These are phyloP conservation scores for Fraxinus angustifolia DNA, from an alignment of 305 asterid genomes.

Conservation along the genomic window DNA sequence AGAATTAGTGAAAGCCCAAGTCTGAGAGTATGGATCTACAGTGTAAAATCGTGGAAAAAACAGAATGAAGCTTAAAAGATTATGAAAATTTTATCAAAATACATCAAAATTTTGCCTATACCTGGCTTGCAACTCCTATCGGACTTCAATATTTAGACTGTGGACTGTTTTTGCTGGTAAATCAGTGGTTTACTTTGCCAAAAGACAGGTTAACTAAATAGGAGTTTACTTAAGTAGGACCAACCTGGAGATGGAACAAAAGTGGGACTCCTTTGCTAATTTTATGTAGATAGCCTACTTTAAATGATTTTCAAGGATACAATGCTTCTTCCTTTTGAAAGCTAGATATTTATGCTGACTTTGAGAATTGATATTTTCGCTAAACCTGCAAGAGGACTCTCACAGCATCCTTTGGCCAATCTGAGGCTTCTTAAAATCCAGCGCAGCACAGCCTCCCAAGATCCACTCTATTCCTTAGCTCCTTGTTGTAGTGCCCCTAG, in stretches of 20 bases:
- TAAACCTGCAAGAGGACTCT: not conserved
- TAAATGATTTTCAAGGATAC: not conserved
- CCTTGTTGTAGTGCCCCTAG: not conserved
- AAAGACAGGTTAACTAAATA: not conserved
- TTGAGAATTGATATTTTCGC: not conserved
- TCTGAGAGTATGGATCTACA: not conserved
- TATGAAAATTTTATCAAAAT: not conserved
- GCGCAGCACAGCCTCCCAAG: not conserved
- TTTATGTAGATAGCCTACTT: not conserved
- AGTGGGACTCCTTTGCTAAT: not conserved
- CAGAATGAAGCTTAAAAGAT: not conserved
- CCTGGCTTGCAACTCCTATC: not conserved
- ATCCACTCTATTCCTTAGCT: not conserved
- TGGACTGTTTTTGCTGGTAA: not conserved
- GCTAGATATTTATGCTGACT: not conserved
- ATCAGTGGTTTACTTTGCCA: not conserved
- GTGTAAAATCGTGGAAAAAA: not conserved
- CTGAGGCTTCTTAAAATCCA: not conserved
- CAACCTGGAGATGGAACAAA: not conserved
- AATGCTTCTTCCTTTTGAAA: not conserved
- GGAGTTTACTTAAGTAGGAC: not conserved
- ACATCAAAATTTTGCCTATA: not conserved
- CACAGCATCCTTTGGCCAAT: not conserved
- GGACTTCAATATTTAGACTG: not conserved
- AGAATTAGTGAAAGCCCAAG: not conserved